Evolutionary conservation across 768 basidiomycete species (phyloP), one percentile per base, ranked within the genome.

Genomic region (Bullera alba): DNA sequence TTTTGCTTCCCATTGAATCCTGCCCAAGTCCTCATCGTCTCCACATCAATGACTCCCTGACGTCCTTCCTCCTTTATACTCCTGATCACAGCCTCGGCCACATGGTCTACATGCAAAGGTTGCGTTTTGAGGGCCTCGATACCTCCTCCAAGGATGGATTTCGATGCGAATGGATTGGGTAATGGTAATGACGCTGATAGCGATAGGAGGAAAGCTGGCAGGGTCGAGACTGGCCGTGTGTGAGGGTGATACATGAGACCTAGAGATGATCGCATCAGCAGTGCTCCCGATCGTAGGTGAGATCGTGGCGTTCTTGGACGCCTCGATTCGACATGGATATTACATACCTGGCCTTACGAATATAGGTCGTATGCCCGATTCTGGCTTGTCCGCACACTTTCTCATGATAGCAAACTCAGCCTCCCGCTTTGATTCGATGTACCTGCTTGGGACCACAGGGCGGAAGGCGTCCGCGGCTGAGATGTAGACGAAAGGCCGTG

Each of bases 181-280:
- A 41, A 43, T 15, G 61, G 53, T 22, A 90, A 48, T 5, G 79
- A 77, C 8, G 88, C 80, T 21, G 90, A 86, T 6, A 92, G 73
- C 66, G 90, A 87, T 35, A 95, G 78, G 48, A 90, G 67, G 5
- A 84, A 83, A 1, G 93, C 91, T 46, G 86, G 78, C 44, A 88
- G 85, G 35, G 88, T 85, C 8, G 85, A 85, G 42, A 92, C 65
- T n/a, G 95, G 95, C 36, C 91, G 83, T 58, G 84, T 77, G 72
- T 95, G 90, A 7, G 93, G 86, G 68, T 97, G 93, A 74, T 97
- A 97, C 60, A 99, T 89, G 46, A 99, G 77, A 57, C 92, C 95
- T 90, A 69, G 44, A 29, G 17, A 41, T 15, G 36, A 23, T 32
- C 44, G 46, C 29, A 39, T 36, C 39, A 51, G 30, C 26, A n/a